These are phyloP conservation scores for Posidonia australis DNA, from an alignment of 106 monocot genomes.

Conservation along the genomic window DNA sequence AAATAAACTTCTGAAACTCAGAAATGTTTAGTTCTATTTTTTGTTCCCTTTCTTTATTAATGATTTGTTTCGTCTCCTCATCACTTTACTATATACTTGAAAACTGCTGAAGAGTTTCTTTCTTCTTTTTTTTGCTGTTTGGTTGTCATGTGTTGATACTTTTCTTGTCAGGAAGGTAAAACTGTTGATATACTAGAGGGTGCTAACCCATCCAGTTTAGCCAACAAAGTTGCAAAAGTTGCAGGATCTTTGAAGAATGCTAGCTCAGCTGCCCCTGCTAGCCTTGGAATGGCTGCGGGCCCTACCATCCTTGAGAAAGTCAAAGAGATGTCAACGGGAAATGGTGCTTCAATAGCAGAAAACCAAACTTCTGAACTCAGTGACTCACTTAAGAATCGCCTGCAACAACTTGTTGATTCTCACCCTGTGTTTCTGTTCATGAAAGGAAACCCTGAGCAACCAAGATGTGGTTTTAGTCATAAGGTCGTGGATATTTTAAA, in stretches of 20 bases:
- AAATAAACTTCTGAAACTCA: background rate
- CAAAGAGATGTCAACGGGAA: conserved; percentile 47
- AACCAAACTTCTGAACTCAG: conserved; percentile 7
- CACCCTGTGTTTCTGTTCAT: conserved; percentile 71
- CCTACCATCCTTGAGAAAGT: conserved; percentile 60
- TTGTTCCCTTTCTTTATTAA: conserved; percentile 1
- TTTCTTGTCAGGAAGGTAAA: conserved; percentile 56
- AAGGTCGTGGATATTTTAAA: conserved; percentile 74
- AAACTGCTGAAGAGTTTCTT: background rate
- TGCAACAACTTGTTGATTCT: conserved; percentile 62
- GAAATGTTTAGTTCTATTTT: background rate
- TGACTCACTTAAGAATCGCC: conserved; percentile 32
- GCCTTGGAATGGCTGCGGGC: conserved; percentile 78
- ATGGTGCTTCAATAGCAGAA: conserved; percentile 18
- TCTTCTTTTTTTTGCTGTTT: background rate
- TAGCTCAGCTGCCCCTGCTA: conserved; percentile 74
- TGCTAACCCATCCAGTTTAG: conserved; percentile 68
- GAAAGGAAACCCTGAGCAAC: conserved; percentile 90
- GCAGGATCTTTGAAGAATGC: conserved; percentile 37
- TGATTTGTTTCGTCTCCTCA: background rate
- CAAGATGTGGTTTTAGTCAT: conserved; percentile 68
- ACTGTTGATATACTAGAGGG: conserved; percentile 80
- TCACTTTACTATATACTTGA: background rate
- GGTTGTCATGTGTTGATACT: background rate
- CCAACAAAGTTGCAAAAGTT: conserved; percentile 84